Conservation (phyloP, 1,284 basidiomycete species). For the Ustilago curta region DNA sequence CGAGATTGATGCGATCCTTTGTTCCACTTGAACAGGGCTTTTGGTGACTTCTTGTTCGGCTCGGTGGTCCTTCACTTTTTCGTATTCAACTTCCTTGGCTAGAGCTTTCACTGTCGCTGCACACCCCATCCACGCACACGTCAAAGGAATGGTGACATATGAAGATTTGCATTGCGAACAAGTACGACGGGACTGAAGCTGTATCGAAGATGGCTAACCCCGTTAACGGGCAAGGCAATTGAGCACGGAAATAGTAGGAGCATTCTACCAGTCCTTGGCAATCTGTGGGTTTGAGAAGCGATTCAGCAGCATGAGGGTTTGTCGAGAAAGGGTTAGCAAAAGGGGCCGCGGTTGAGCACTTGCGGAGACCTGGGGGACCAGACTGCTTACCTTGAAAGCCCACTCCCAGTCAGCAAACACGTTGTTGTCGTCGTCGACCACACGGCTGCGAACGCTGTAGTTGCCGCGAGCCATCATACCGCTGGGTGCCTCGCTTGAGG, state of each 20-base stretch:
- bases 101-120: slow-evolving; percentile 2
- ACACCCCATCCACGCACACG: not conserved
- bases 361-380: not conserved
- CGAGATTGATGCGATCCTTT: slow-evolving; percentile 7
- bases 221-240: not conserved
- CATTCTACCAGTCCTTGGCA: slow-evolving; percentile 54
- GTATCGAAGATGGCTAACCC: not conserved
- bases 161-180: slow-evolving; percentile 23
- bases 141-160: slow-evolving; percentile 4
- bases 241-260: not conserved
- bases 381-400: slow-evolving; percentile 60
- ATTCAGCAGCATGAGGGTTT: too few species aligned
- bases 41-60: slow-evolving; percentile 93
- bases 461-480: slow-evolving; percentile 85
- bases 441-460: slow-evolving; percentile 81
- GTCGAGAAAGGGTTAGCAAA: not conserved
- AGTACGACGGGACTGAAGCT: slow-evolving; percentile 6
- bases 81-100: slow-evolving; percentile 95
- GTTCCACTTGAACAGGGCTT: slow-evolving; percentile 70
- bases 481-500: slow-evolving; percentile 69
- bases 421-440: slow-evolving; percentile 83
- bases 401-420: slow-evolving; percentile 74
- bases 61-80: slow-evolving; percentile 97
- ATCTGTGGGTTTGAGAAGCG: slow-evolving; percentile 23
- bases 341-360: not conserved